Conservation (phyloP, 257 asterid species). For the Fraxinus pennsylvanica region DNA sequence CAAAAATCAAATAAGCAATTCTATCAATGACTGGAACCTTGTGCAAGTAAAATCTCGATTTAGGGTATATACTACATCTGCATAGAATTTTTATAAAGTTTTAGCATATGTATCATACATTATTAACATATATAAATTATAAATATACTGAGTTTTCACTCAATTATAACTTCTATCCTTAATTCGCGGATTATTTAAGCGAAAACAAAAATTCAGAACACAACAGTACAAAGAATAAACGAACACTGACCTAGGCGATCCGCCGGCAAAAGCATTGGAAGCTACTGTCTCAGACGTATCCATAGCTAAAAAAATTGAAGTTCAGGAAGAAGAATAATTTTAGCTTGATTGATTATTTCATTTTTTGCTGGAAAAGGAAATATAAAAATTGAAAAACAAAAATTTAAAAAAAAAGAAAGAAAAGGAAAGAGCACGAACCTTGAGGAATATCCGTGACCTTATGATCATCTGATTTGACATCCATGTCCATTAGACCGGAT, state of each 20-base stretch:
- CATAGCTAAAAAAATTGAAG: conserved; percentile 44
- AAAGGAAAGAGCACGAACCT: conserved; percentile 26
- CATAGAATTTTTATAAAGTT: background rate
- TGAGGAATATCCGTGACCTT: conserved; percentile 23
- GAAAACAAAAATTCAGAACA: background rate
- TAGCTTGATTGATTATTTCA: background rate
- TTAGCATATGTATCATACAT: background rate
- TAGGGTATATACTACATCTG: background rate
- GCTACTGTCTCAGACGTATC: conserved; percentile 55
- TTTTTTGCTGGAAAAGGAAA: background rate
- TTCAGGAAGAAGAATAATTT: conserved; percentile 2
- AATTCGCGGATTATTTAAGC: background rate
- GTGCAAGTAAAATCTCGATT: background rate
- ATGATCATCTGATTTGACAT: conserved; percentile 28
- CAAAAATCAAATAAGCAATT: too few relatives aligned
- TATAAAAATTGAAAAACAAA: background rate
- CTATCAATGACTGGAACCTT: background rate
- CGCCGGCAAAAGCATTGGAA: conserved; percentile 29
- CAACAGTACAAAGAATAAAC: background rate
- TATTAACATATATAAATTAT: background rate
- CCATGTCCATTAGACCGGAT: conserved; percentile 46
- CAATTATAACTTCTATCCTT: background rate
- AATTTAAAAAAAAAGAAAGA: background rate
- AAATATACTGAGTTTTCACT: background rate
- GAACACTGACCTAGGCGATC: conserved; percentile 37